A percentile compares a stretch with the other conserved stretches of the same genome.
phyloP scores from a whole-genome alignment of 2,329 filamentous ascomycete genomes.

The Reticulascus tulasneorum region DNA sequence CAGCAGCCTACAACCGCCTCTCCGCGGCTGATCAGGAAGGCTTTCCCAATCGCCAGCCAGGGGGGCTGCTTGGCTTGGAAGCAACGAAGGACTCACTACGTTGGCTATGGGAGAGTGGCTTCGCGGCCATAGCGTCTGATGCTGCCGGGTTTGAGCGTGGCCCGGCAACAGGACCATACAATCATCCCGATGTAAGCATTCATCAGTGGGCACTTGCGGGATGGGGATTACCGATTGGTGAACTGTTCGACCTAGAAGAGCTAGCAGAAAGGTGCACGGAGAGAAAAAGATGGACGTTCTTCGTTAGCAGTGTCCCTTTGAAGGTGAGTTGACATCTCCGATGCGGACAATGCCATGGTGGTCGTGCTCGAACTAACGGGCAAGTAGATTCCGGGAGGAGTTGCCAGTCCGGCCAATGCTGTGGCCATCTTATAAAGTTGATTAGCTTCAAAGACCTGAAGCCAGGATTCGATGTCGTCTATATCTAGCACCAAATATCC shows the following conservation, averaged over 20 bases:
- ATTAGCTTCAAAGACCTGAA: neutral
- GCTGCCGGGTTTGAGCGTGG: conserved; percentile 30
- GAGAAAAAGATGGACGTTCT: conserved; percentile 10
- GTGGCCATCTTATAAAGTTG: conserved; percentile 6
- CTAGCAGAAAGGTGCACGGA: conserved; percentile 6
- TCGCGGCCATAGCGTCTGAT: conserved; percentile 37
- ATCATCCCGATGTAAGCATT: conserved; percentile 16
- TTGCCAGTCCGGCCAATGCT: conserved; percentile 12
- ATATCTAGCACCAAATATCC: too few species aligned
- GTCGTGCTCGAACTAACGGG: neutral
- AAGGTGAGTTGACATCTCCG: conserved; percentile 7
- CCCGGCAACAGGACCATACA: conserved; percentile 28
- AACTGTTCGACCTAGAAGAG: conserved; percentile 16
- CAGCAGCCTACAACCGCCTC: conserved; percentile 17
- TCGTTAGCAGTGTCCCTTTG: conserved; percentile 14
- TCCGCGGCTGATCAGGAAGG: conserved; percentile 7
- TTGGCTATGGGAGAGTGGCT: conserved; percentile 38
- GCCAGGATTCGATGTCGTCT: too few species aligned
- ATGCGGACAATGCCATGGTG: neutral
- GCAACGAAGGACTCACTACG: conserved; percentile 25
- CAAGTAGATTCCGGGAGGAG: conserved; percentile 6
- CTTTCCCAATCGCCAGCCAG: conserved; percentile 14
- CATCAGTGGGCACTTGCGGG: conserved; percentile 16
- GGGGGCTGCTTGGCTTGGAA: conserved; percentile 30
- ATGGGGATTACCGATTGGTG: conserved; percentile 18